Conservation (phyloP, 306 rosid genomes). For the Quercus cerris region DNA sequence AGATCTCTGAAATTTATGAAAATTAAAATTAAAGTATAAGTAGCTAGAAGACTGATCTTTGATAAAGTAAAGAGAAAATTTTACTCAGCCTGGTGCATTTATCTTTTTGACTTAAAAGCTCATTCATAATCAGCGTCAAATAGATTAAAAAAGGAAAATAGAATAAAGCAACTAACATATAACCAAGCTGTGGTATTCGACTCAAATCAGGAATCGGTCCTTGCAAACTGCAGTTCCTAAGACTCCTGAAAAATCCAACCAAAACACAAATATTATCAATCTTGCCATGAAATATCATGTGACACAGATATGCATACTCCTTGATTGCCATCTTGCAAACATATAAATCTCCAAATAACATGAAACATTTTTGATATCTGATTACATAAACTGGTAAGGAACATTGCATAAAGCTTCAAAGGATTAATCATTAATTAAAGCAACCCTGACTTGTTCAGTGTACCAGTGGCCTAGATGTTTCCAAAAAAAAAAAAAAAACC, state of each 20-base stretch:
- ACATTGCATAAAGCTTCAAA: neutral
- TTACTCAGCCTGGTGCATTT: neutral
- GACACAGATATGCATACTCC: neutral
- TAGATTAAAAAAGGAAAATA: conserved; percentile 4
- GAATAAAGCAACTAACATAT: conserved; percentile 57
- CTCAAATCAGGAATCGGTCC: conserved; percentile 82
- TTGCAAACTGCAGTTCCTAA: conserved; percentile 78
- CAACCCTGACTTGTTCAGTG: neutral
- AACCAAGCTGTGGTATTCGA: conserved; percentile 45
- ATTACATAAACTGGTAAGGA: neutral
- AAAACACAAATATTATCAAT: conserved; percentile 12
- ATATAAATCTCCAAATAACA: neutral
- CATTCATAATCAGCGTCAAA: neutral
- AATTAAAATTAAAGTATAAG: conserved; percentile 21
- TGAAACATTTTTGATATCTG: neutral
- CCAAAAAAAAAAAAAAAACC: neutral
- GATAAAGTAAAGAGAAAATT: neutral
- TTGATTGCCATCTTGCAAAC: neutral
- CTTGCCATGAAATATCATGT: too few relatives aligned
- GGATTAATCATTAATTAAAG: neutral
- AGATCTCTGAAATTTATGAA: conserved; percentile 55
- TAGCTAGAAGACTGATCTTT: neutral
- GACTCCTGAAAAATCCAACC: conserved; percentile 61
- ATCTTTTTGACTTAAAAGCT: neutral
- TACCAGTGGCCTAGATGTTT: neutral